These are phyloP conservation scores for Alternaria sp. DNA, from an alignment of 2,329 filamentous ascomycete species.

Conservation along the genomic window DNA sequence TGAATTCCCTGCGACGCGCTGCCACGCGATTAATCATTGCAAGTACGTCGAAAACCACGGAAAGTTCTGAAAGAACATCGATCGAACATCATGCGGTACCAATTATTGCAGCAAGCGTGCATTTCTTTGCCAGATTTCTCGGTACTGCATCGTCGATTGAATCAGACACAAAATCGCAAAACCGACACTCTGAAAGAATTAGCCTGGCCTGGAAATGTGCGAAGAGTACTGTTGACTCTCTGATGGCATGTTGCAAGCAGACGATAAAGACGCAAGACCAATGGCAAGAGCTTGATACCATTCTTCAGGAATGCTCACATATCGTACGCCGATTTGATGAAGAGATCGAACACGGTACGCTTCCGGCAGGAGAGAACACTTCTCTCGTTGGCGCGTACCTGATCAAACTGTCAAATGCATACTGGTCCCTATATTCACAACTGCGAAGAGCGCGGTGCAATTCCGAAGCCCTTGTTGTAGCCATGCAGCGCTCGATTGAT, in stretches of 20 bases:
- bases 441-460: conserved; percentile 55
- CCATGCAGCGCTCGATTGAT: conserved; percentile 69
- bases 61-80: not conserved
- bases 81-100: conserved; percentile 25
- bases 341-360: conserved; percentile 10
- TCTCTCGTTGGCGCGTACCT: conserved; percentile 43
- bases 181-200: conserved; percentile 32
- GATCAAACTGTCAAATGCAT: conserved; percentile 74
- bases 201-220: conserved; percentile 32
- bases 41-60: conserved; percentile 9
- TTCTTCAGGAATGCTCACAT: conserved; percentile 42
- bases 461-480: conserved; percentile 59
- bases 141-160: conserved; percentile 23
- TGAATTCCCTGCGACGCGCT: conserved; percentile 40
- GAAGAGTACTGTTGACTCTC: conserved; percentile 47
- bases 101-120: conserved; percentile 38
- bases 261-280: conserved; percentile 24
- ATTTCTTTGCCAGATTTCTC: conserved; percentile 44
- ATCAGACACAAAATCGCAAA: conserved; percentile 22
- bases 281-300: conserved; percentile 42
- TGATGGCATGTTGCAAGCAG: conserved; percentile 41
- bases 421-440: conserved; percentile 68
- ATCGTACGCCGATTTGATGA: conserved; percentile 37
- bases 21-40: conserved; percentile 35
- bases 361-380: conserved; percentile 7